Conservation (phyloP, 2,329 filamentous ascomycete species). For the Xylaria sp. region DNA sequence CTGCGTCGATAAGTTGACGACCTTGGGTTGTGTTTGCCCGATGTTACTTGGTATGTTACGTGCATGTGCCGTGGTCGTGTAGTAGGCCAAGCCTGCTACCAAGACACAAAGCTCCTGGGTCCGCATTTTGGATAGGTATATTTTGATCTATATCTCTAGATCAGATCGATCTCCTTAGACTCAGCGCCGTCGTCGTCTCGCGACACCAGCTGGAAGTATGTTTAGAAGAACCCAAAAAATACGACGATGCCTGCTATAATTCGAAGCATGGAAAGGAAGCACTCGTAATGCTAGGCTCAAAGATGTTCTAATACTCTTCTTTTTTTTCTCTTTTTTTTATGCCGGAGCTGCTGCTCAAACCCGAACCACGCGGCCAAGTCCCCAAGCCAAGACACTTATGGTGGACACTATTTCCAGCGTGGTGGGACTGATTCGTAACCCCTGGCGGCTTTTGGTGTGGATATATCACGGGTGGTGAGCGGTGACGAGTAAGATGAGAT, state of each 20-base stretch:
- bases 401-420: constrained; percentile 23
- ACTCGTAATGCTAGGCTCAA: neutral
- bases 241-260: neutral
- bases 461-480: neutral
- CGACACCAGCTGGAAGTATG: neutral
- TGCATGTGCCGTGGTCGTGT: constrained; percentile 33
- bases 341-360: constrained; percentile 9
- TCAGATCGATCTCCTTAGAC: neutral
- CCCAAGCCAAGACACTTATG: constrained; percentile 12
- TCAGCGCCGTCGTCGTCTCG: neutral
- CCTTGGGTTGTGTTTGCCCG: constrained; percentile 42
- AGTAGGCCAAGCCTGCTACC: constrained; percentile 35
- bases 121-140: constrained; percentile 32
- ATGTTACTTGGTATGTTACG: constrained; percentile 35
- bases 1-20: constrained; percentile 54
- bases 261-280: neutral
- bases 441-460: constrained; percentile 12
- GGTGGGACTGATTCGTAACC: constrained; percentile 38
- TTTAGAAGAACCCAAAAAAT: neutral
- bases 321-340: constrained; percentile 26
- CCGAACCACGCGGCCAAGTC: constrained; percentile 14
- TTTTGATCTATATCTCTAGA: too few relatives aligned
- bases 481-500: constrained; percentile 10
- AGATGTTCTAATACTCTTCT: constrained; percentile 1
- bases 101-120: constrained; percentile 35